A percentile compares a stretch with the other conserved stretches of the same genome.
Conservation (phyloP, 441 rosid species). For the Croton setiger region DNA sequence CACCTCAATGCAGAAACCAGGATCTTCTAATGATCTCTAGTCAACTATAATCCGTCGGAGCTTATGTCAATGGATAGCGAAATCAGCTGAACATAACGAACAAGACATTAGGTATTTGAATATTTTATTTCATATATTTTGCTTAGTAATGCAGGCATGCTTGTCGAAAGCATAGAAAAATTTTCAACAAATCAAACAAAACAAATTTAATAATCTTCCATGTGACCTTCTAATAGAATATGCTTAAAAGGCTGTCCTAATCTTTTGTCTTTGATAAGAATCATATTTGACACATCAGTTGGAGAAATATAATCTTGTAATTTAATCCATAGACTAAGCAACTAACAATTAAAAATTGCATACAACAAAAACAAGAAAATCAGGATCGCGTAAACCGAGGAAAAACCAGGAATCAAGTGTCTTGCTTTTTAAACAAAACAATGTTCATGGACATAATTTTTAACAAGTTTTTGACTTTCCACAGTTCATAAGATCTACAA, state of each 20-base stretch:
- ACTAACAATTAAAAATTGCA: constrained; percentile 13
- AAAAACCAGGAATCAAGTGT: constrained; percentile 34
- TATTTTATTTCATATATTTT: constrained; percentile 33
- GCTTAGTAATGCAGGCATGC: constrained; percentile 22
- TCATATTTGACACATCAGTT: constrained; percentile 33
- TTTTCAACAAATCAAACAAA: constrained; percentile 29
- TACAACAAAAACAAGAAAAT: constrained; percentile 21
- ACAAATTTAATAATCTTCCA: constrained; percentile 39
- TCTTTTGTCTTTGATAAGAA: constrained; percentile 33
- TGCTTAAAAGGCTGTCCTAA: constrained; percentile 44
- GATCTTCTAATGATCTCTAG: constrained; percentile 32
- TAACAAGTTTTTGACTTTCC: constrained; percentile 3
- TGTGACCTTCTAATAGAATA: constrained; percentile 58
- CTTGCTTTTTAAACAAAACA: constrained; percentile 15
- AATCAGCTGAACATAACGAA: constrained; percentile 50
- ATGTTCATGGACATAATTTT: background rate
- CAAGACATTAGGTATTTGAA: constrained; percentile 30
- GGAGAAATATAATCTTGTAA: constrained; percentile 21
- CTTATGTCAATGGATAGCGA: background rate
- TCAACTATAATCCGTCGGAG: constrained; percentile 6
- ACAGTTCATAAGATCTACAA: constrained; percentile 17
- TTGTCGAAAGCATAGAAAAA: constrained; percentile 20
- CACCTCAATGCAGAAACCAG: constrained; percentile 29
- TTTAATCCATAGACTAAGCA: constrained; percentile 17
- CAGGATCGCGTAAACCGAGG: constrained; percentile 27